These are phyloP conservation scores for Pouteria glomerata DNA, from an alignment of 148 eudicot species.

Conservation along the genomic window DNA sequence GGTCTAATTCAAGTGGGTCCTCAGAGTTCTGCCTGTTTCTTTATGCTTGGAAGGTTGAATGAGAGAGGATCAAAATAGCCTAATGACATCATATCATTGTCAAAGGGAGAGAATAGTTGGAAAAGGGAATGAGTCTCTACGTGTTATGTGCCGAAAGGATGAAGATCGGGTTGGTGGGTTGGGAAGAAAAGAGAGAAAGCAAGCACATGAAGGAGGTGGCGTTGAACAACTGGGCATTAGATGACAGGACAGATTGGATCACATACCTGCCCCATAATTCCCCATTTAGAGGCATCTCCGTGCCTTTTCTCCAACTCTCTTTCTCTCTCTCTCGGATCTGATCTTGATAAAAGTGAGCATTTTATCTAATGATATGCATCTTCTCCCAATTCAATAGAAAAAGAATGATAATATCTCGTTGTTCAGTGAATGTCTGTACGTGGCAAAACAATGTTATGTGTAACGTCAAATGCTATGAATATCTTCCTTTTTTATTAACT, in stretches of 20 bases:
- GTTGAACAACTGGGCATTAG: constrained; percentile 16
- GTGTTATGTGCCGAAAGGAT: too few relatives aligned
- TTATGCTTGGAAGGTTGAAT: constrained; percentile 61
- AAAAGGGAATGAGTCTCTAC: too few relatives aligned
- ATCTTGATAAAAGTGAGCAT: constrained; percentile 30
- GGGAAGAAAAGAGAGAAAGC: constrained; percentile 9
- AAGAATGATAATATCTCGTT: too few relatives aligned
- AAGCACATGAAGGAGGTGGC: constrained; percentile 18
- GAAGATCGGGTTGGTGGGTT: neutral
- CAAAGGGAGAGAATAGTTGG: too few relatives aligned
- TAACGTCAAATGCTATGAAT: too few relatives aligned
- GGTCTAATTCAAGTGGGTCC: constrained; percentile 20
- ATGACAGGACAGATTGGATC: constrained; percentile 19
- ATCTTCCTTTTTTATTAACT: too few relatives aligned
- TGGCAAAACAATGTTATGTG: too few relatives aligned
- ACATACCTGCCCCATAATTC: constrained; percentile 24
- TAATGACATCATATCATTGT: too few relatives aligned
- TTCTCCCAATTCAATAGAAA: too few relatives aligned
- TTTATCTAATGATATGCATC: too few relatives aligned
- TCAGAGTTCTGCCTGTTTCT: constrained; percentile 37
- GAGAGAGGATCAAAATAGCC: too few relatives aligned
- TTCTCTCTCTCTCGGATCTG: constrained; percentile 15
- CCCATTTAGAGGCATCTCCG: constrained; percentile 21
- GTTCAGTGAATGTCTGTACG: too few relatives aligned
- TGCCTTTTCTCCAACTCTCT: neutral